Evolutionary conservation across 495 filamentous ascomycete genomes (phyloP).

Genomic region (Podospora pseudopauciseta): DNA sequence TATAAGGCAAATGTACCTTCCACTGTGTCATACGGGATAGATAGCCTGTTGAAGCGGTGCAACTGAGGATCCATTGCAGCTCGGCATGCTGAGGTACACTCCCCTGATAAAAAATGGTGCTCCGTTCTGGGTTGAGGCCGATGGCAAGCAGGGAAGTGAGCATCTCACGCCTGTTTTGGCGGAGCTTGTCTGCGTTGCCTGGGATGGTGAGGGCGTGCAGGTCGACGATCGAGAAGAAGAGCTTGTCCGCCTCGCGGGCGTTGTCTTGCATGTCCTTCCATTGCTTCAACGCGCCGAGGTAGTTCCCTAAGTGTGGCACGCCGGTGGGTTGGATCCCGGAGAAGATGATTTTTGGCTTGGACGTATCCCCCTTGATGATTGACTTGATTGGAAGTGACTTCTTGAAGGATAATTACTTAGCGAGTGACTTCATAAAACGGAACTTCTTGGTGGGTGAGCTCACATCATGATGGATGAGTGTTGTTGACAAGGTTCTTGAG

Average conservation of each 20-base stretch:
- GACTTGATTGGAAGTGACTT: neutral
- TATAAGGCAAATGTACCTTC: slow-evolving; percentile 59
- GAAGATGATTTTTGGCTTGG: slow-evolving; percentile 57
- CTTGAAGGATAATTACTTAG: neutral
- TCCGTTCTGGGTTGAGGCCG: slow-evolving; percentile 70
- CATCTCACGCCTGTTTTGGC: slow-evolving; percentile 63
- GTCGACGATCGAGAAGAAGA: slow-evolving; percentile 85
- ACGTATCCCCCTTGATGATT: neutral
- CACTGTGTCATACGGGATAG: slow-evolving; percentile 95
- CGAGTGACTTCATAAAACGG: neutral
- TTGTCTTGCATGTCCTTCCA: slow-evolving; percentile 78
- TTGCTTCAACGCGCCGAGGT: slow-evolving; percentile 82
- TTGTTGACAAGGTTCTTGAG: neutral
- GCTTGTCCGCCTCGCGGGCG: slow-evolving; percentile 48
- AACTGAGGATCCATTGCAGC: slow-evolving; percentile 94
- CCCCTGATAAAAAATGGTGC: slow-evolving; percentile 83
- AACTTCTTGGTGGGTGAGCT: neutral
- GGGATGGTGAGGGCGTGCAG: slow-evolving; percentile 84
- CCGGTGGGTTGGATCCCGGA: slow-evolving; percentile 97
- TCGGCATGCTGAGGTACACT: slow-evolving; percentile 73
- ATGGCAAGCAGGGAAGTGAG: slow-evolving; percentile 79
- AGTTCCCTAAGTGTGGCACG: slow-evolving; percentile 93
- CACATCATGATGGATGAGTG: neutral
- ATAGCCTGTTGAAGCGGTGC: slow-evolving; percentile 82
- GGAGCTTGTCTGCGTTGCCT: slow-evolving; percentile 57